Percentiles rank a stretch among this genome's conserved stretches.
Evolutionary conservation across 78 protist genomes (phyloP).

Genomic region (Andalucia godoyi): DNA sequence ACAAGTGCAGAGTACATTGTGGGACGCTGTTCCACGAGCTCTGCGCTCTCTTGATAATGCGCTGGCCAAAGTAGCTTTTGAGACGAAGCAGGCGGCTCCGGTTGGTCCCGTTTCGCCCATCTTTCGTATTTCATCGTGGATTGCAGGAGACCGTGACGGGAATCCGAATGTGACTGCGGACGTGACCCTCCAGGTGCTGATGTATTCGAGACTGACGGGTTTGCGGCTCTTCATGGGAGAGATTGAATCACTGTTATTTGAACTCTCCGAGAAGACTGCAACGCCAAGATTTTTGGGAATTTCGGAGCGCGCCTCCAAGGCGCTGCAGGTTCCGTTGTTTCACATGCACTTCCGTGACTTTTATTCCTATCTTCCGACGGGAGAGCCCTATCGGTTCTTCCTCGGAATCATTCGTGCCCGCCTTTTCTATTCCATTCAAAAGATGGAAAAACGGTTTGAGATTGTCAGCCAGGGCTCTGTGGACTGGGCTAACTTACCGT

Average conservation of each 20-base stretch:
- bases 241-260: conserved; percentile 40
- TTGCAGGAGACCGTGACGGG: conserved; percentile 79
- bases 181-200: conserved; percentile 17
- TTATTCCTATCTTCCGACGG: conserved; percentile 28
- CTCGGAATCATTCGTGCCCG: conserved; percentile 34
- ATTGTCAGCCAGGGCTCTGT: too few relatives aligned
- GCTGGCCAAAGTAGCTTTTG: not conserved
- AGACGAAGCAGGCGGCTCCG: too few relatives aligned
- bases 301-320: too few relatives aligned
- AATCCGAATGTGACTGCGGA: conserved; percentile 48
- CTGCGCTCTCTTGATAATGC: conserved; percentile 16
- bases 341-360: conserved; percentile 40
- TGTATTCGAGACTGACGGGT: conserved; percentile 22
- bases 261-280: conserved; percentile 43
- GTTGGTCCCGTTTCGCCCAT: conserved; percentile 23
- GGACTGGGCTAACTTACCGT: too few relatives aligned
- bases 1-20: conserved; percentile 34
- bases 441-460: conserved; percentile 32
- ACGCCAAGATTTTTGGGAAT: too few relatives aligned
- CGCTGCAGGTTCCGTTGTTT: not conserved
- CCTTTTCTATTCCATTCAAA: conserved; percentile 22
- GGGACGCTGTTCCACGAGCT: conserved; percentile 40
- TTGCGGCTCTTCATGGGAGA: conserved; percentile 27
- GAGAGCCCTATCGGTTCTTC: conserved; percentile 46
- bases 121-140: conserved; percentile 41